A percentile compares a stretch with the other conserved stretches of the same genome.
Evolutionary conservation across 2,329 filamentous ascomycete species (phyloP).

Genomic region (Aquanectria penicillioides): DNA sequence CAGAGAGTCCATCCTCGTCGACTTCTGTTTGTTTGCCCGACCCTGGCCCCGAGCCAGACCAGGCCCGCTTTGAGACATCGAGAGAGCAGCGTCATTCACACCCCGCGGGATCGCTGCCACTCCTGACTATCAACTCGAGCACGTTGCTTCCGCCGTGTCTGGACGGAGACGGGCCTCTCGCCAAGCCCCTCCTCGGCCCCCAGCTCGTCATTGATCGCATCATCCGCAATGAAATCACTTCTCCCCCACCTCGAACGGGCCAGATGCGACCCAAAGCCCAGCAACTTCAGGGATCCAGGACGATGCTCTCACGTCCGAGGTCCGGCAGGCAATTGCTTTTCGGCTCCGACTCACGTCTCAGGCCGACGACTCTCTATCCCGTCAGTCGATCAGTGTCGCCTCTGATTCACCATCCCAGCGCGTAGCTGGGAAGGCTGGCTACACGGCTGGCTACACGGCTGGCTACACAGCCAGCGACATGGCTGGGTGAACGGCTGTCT

Average conservation of each 20-base stretch:
- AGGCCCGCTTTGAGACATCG: slow-evolving; percentile 14
- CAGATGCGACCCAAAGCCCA: not conserved
- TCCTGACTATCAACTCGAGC: slow-evolving; percentile 27
- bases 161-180: slow-evolving; percentile 3
- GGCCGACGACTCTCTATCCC: slow-evolving; percentile 14
- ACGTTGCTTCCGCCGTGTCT: slow-evolving; percentile 26
- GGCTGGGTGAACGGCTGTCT: slow-evolving; percentile 4
- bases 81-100: slow-evolving; percentile 6
- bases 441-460: slow-evolving; percentile 2
- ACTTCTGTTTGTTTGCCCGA: slow-evolving; percentile 9
- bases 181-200: slow-evolving; percentile 4
- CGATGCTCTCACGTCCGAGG: slow-evolving; percentile 10
- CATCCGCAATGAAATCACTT: slow-evolving; percentile 14
- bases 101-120: slow-evolving; percentile 13
- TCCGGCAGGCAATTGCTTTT: slow-evolving; percentile 17
- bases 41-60: not conserved
- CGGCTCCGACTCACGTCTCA: slow-evolving; percentile 26
- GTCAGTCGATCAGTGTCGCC: slow-evolving; percentile 8
- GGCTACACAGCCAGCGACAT: not conserved
- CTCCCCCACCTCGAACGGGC: not conserved
- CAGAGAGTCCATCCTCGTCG: slow-evolving; percentile 9
- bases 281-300: slow-evolving; percentile 8
- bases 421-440: too few species aligned
- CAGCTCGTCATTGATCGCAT: slow-evolving; percentile 11
- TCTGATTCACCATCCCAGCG: too few species aligned